Conservation (phyloP, 2,329 filamentous ascomycete species). For the Cladosporium oxysporum region DNA sequence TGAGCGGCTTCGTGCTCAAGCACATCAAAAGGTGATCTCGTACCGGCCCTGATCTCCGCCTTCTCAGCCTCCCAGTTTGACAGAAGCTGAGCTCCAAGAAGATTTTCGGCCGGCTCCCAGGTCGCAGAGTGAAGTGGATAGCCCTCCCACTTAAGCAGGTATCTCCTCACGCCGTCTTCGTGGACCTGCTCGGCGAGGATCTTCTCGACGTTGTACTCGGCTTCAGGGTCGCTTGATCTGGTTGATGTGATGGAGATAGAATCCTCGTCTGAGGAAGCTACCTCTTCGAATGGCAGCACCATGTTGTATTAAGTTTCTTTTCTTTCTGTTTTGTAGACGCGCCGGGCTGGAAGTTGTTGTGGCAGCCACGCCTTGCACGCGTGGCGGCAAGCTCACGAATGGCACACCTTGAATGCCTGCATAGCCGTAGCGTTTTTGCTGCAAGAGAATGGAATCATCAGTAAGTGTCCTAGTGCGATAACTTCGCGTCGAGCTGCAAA, state of each 20-base stretch:
- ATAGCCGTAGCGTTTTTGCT: neutral
- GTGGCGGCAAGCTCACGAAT: neutral
- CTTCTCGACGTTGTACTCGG: constrained; percentile 34
- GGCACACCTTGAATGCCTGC: neutral
- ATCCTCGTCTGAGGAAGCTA: constrained; percentile 28
- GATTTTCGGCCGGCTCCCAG: constrained; percentile 34
- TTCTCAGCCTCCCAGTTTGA: constrained; percentile 30
- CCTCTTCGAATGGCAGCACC: constrained; percentile 21
- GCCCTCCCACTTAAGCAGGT: constrained; percentile 38
- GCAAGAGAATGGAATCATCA: neutral
- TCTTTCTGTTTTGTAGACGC: neutral
- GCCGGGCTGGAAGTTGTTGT: neutral
- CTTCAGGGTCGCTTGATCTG: constrained; percentile 25
- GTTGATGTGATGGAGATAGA: constrained; percentile 35
- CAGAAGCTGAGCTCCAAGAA: constrained; percentile 23
- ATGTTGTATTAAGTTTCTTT: neutral
- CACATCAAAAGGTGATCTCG: constrained; percentile 28
- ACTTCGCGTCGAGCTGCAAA: neutral
- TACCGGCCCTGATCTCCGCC: neutral
- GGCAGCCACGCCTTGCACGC: neutral
- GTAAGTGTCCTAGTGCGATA: neutral
- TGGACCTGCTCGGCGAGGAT: constrained; percentile 31
- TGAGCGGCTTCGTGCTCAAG: constrained; percentile 26
- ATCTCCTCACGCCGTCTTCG: constrained; percentile 21
- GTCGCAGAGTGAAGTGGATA: constrained; percentile 31